Evolutionary conservation across 768 basidiomycete species (phyloP), one percentile per base, ranked within the genome.

Genomic region (Omphalotus guepiniiformis): DNA sequence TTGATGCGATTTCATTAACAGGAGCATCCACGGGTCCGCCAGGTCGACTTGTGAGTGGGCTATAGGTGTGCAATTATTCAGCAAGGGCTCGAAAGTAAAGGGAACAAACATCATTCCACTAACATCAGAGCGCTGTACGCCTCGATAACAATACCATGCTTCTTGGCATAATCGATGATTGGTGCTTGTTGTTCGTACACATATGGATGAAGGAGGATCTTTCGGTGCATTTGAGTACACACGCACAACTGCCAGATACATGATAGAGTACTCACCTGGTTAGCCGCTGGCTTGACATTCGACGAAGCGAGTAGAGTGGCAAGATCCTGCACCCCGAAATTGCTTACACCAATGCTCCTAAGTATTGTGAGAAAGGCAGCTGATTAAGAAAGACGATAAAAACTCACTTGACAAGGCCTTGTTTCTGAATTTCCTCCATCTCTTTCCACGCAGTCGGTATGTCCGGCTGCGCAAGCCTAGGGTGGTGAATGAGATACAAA

Each of bases 131-230:
- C 64, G 46, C 83, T 81, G 65, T 90, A 90, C 1, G 80, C 86
- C 60, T 89, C 88, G 35, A 79, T 78, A 19, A 80, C 71, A 41
- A 91, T 85, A 13, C 71, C 73, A 47, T 88, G 67, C 53, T 70
- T 61, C 13, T 71, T 67, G 36, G 77, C 75, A 55, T 70, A 88
- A 28, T 78, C 78, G 22, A 90, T 64, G 25, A 83, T 67, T 0
- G 78, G 71, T 2, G 67, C 71, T 53, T 82, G 79, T 22, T 67
- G 54, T 3, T 65, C 62, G 55, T 77, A 76, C 32, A 85, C 80
- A 62, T 90, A 90, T 2, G 86, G 86, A 54, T 88, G 83, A 9
- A 88, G 64, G 12, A 70, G 65, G 52, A 88, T 86, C 83, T 86
- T 45, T 11, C 3, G 41, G n/a, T 29, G 3, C 11, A 12, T 26